Conservation (phyloP, 2,329 filamentous ascomycete species). For the Scedosporium minutisporum region DNA sequence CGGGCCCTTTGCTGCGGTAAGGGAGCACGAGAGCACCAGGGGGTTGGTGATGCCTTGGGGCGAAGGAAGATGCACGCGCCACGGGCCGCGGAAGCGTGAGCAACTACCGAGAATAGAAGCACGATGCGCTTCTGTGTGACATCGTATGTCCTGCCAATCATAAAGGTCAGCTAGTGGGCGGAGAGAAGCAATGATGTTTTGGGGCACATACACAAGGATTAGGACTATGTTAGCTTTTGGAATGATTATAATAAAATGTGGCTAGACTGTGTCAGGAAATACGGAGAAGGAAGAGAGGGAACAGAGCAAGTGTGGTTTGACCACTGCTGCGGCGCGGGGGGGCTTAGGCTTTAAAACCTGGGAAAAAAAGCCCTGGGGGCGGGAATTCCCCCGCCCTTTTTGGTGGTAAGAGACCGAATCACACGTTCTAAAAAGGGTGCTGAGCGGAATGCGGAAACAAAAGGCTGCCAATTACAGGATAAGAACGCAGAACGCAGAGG, state of each 20-base stretch:
- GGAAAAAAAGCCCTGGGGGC: not conserved
- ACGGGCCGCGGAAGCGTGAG: not conserved
- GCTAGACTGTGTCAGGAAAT: not conserved
- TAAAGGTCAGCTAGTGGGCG: no score
- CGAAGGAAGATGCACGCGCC: not conserved
- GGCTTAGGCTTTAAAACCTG: not conserved
- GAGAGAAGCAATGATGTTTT: not conserved
- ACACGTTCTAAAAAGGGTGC: not conserved
- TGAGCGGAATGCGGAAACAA: not conserved
- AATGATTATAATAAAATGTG: not conserved
- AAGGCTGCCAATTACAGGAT: not conserved
- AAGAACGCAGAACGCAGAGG: no score
- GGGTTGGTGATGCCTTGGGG: not conserved
- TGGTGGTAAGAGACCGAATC: not conserved
- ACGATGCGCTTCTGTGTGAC: not conserved
- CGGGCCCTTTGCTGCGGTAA: no score
- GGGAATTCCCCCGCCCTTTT: not conserved
- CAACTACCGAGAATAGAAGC: conserved; percentile 1
- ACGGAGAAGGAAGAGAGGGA: not conserved
- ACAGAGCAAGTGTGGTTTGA: not conserved
- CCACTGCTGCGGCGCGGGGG: not conserved
- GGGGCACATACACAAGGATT: not conserved
- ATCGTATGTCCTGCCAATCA: not conserved
- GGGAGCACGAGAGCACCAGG: no score
- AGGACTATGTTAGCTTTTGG: not conserved